These are phyloP conservation scores for Apophysomyces ossiformis DNA, from an alignment of 371 early-diverging fungal genomes.

Conservation along the genomic window DNA sequence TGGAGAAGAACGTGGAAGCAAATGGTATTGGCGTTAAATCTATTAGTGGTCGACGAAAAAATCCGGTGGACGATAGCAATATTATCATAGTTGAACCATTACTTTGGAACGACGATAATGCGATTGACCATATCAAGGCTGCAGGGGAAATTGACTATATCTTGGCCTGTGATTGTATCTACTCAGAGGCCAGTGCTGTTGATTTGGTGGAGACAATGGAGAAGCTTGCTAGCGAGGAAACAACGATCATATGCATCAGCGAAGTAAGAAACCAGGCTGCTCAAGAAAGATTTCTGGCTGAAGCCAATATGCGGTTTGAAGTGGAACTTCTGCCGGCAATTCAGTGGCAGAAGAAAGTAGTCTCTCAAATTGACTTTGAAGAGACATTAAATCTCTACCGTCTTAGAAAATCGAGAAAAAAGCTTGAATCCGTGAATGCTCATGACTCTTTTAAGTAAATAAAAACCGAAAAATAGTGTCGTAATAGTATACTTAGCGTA, in stretches of 20 bases:
- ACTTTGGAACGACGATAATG: constrained; percentile 50
- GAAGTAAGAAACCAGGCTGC: constrained; percentile 60
- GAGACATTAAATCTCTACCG: constrained; percentile 53
- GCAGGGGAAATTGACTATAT: constrained; percentile 51
- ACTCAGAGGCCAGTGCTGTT: constrained; percentile 57
- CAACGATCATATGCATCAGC: constrained; percentile 53
- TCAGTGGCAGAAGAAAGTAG: constrained; percentile 49
- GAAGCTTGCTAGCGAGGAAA: constrained; percentile 33
- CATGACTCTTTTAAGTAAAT: too few species aligned
- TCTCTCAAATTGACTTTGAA: constrained; percentile 43
- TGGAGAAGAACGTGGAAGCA: constrained; percentile 53
- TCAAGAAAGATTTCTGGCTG: constrained; percentile 49
- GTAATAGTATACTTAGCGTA: neutral
- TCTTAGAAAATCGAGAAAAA: constrained; percentile 29
- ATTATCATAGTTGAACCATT: constrained; percentile 43
- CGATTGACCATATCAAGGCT: constrained; percentile 33
- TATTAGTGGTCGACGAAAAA: constrained; percentile 44
- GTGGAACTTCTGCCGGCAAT: constrained; percentile 46
- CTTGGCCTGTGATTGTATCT: constrained; percentile 60
- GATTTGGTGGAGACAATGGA: constrained; percentile 56
- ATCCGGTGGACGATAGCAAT: constrained; percentile 26
- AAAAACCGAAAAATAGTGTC: neutral
- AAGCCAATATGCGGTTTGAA: constrained; percentile 41
- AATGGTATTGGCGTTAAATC: constrained; percentile 39
- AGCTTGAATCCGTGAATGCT: constrained; percentile 19